A percentile compares a stretch with the other conserved stretches of the same genome.
Evolutionary conservation across 768 basidiomycete genomes (phyloP).

Genomic region (Paxillus rubicundulus): DNA sequence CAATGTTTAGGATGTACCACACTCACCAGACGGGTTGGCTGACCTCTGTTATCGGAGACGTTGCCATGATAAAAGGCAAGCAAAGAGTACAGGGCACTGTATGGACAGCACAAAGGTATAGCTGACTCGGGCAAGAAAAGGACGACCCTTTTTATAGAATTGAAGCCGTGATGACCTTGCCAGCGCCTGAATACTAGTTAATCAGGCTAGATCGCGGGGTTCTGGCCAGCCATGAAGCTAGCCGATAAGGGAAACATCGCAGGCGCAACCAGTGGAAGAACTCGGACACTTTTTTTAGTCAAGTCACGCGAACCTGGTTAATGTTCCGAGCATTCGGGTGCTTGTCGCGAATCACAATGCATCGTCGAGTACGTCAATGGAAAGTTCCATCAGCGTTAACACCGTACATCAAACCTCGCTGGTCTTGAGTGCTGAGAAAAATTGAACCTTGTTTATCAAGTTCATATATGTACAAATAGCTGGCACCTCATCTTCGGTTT

Average conservation of each 20-base stretch:
- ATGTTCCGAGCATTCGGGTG: constrained; percentile 19
- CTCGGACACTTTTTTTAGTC: constrained; percentile 22
- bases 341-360: constrained; percentile 25
- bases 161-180: constrained; percentile 24
- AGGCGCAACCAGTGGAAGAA: constrained; percentile 13
- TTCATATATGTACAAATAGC: constrained; percentile 37
- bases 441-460: constrained; percentile 19
- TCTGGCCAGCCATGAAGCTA: constrained; percentile 49
- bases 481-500: constrained; percentile 6
- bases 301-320: constrained; percentile 29
- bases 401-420: constrained; percentile 26
- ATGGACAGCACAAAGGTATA: constrained; percentile 37
- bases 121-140: constrained; percentile 13
- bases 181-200: constrained; percentile 44
- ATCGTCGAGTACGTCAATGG: constrained; percentile 32
- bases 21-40: constrained; percentile 67
- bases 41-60: constrained; percentile 59
- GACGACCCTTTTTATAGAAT: constrained; percentile 37
- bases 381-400: constrained; percentile 34
- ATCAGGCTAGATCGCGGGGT: constrained; percentile 55
- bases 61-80: constrained; percentile 43
- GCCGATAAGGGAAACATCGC: constrained; percentile 30
- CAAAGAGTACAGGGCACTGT: constrained; percentile 23
- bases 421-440: constrained; percentile 25
- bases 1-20: constrained; percentile 9